Conservation (phyloP, 2,329 filamentous ascomycete genomes). For the Aureobasidium sp. region DNA sequence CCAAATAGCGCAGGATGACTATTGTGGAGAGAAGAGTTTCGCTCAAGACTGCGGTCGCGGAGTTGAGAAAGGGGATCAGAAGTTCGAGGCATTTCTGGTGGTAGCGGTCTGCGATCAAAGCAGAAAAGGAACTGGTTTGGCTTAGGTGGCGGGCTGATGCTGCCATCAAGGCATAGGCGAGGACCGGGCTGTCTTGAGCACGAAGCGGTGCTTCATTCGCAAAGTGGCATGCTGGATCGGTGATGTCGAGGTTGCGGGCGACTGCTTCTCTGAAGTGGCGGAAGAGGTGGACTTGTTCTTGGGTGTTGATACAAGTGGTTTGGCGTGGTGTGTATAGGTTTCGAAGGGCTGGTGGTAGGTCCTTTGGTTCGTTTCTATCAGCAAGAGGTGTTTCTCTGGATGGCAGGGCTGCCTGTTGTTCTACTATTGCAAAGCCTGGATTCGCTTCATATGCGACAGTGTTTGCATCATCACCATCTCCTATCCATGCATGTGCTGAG, state of each 20-base stretch:
- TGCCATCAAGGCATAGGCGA: conserved; percentile 53
- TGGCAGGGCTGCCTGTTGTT: no score
- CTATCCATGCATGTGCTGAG: no score
- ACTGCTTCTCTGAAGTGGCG: no score
- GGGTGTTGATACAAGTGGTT: no score
- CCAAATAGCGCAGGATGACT: conserved; percentile 51
- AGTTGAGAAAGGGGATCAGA: conserved; percentile 43
- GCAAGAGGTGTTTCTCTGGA: no score
- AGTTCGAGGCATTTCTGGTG: conserved; percentile 48
- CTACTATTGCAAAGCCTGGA: no score
- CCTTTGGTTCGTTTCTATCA: no score
- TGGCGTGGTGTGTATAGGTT: no score
- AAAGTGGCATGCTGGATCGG: conserved; percentile 41
- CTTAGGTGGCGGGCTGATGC: conserved; percentile 48
- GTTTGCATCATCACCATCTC: no score
- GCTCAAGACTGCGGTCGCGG: conserved; percentile 36
- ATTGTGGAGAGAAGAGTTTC: conserved; percentile 50
- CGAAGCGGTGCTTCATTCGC: conserved; percentile 48
- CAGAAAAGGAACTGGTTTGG: conserved; percentile 12
- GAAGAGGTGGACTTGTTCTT: no score
- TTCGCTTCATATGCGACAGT: no score
- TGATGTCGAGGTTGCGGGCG: conserved; percentile 6
- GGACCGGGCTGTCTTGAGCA: conserved; percentile 44
- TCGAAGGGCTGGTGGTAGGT: no score
- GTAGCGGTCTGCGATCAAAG: conserved; percentile 46